These are phyloP conservation scores for Pythium phragmitis DNA, from an alignment of 352 stramenopile genomes.

Conservation along the genomic window DNA sequence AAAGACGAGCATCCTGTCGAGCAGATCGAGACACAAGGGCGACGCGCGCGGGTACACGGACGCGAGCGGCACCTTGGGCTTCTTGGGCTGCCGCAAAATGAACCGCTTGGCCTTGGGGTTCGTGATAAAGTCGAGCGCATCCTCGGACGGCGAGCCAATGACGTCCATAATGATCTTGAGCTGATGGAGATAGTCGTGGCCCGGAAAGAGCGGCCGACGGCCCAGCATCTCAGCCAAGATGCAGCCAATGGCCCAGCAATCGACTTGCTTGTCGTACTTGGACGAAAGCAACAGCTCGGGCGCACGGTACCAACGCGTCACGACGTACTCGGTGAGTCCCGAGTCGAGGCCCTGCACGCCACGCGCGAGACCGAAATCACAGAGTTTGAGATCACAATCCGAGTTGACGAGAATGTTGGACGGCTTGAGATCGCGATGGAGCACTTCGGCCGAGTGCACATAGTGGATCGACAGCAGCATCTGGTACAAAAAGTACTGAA, in stretches of 20 bases:
- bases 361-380: slow-evolving; percentile 90
- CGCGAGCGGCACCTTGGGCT: slow-evolving; percentile 76
- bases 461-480: slow-evolving; percentile 95
- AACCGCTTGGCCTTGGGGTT: slow-evolving; percentile 88
- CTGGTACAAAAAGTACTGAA: slow-evolving; percentile 95
- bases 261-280: slow-evolving; percentile 97
- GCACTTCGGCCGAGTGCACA: slow-evolving; percentile 93
- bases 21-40: slow-evolving; percentile 77
- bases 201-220: slow-evolving; percentile 89
- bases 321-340: slow-evolving; percentile 91
- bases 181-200: slow-evolving; percentile 99
- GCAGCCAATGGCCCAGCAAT: slow-evolving; percentile 94
- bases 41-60: slow-evolving; percentile 86
- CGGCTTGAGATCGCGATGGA: slow-evolving; percentile 97
- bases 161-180: slow-evolving; percentile 95
- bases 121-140: slow-evolving; percentile 91
- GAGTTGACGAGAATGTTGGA: slow-evolving; percentile 97
- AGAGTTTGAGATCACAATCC: slow-evolving; percentile 93
- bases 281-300: slow-evolving; percentile 97
- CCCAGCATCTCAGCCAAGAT: slow-evolving; percentile 94
- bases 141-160: slow-evolving; percentile 84
- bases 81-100: slow-evolving; percentile 86
- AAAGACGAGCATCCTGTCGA: slow-evolving; percentile 87
- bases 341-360: slow-evolving; percentile 44
- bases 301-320: slow-evolving; percentile 94